Evolutionary conservation across 495 filamentous ascomycete species (phyloP).

Genomic region (Trichoderma gamsii): DNA sequence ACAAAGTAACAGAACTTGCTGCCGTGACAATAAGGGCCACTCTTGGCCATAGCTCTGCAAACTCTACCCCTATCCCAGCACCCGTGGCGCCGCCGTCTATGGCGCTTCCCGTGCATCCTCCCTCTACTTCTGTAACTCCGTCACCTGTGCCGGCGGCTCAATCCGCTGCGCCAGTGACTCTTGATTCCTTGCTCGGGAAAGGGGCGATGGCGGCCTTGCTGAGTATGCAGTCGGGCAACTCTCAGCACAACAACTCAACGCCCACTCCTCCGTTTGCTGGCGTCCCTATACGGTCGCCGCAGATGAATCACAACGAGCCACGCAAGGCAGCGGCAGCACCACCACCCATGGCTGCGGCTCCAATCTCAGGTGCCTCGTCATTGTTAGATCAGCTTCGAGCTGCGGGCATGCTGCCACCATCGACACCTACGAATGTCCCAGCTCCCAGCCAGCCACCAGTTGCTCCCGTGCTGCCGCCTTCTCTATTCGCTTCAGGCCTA

Average conservation of each 20-base stretch:
- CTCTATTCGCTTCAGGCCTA: constrained; percentile 12
- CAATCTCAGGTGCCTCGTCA: constrained; percentile 29
- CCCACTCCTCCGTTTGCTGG: constrained; percentile 30
- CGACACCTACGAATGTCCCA: constrained; percentile 24
- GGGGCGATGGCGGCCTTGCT: constrained; percentile 47
- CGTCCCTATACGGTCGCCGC: constrained; percentile 36
- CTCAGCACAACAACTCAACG: constrained; percentile 31
- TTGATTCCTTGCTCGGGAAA: constrained; percentile 48
- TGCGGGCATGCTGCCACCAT: constrained; percentile 33
- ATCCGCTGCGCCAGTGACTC: constrained; percentile 32
- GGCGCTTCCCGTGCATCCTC: constrained; percentile 25
- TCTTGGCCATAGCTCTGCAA: constrained; percentile 25
- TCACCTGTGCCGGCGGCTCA: constrained; percentile 28
- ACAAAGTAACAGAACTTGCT: constrained; percentile 66
- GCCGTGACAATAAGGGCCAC: constrained; percentile 44
- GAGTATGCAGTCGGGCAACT: constrained; percentile 40
- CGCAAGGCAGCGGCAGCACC: constrained; percentile 23
- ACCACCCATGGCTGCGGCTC: constrained; percentile 26
- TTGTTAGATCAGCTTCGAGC: constrained; percentile 37
- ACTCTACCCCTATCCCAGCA: constrained; percentile 28
- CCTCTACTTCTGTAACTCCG: constrained; percentile 11
- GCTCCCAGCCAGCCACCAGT: constrained; percentile 34
- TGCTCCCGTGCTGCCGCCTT: constrained; percentile 8
- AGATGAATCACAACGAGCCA: constrained; percentile 21
- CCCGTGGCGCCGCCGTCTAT: constrained; percentile 24